These are phyloP conservation scores for Malania oleifera DNA, from an alignment of 164 flowering plant genomes.

Conservation along the genomic window DNA sequence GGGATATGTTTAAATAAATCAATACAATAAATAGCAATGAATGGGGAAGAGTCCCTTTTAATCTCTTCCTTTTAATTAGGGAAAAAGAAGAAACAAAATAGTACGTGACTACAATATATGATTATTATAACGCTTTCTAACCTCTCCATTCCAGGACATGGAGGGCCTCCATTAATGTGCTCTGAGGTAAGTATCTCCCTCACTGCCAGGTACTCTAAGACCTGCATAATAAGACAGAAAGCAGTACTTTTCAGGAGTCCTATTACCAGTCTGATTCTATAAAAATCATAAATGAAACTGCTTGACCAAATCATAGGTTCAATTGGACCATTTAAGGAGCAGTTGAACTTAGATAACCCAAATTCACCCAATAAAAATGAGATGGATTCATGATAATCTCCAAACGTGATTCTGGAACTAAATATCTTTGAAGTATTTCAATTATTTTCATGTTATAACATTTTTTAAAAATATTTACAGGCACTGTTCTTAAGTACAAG, in stretches of 20 bases:
- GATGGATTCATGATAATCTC: neutral
- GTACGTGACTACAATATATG: neutral
- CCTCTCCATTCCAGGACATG: slow-evolving; percentile 91
- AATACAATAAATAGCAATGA: neutral
- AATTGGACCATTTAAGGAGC: neutral
- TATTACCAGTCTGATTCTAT: neutral
- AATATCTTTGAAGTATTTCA: neutral
- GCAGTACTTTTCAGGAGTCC: neutral
- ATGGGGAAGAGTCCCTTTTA: neutral
- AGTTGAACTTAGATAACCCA: neutral
- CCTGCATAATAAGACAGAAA: slow-evolving; percentile 32
- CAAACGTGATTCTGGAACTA: neutral
- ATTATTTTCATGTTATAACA: too few species aligned
- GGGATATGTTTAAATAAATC: neutral
- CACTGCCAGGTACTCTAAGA: slow-evolving; percentile 67
- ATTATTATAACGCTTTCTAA: slow-evolving; percentile 21
- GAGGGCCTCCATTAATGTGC: slow-evolving; percentile 70
- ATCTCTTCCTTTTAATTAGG: too few species aligned
- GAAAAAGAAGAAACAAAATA: neutral
- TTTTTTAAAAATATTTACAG: too few species aligned
- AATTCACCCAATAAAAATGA: neutral
- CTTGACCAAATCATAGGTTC: neutral
- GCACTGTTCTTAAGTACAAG: too few species aligned
- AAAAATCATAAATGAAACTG: neutral
- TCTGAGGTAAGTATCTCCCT: slow-evolving; percentile 64